A percentile compares a stretch with the other conserved stretches of the same genome.
Conservation (phyloP, 1,284 basidiomycete genomes). For the Athelia sp. region DNA sequence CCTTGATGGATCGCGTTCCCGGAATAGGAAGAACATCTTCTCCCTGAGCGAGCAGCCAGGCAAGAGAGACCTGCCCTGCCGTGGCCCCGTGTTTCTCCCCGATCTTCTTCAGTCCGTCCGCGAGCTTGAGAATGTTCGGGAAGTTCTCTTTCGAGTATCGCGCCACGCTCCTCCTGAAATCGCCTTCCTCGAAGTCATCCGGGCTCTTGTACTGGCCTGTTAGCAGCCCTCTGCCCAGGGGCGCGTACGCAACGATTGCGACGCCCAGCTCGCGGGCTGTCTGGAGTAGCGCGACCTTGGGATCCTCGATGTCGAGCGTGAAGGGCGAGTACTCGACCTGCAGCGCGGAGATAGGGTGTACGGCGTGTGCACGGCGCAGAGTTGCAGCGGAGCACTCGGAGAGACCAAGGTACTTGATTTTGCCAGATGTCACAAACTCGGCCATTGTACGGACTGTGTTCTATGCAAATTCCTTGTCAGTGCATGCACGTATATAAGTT, state of each 20-base stretch:
- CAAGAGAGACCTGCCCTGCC: conserved; percentile 50
- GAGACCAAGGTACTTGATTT: conserved; percentile 41
- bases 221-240: conserved; percentile 36
- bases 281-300: conserved; percentile 30
- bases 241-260: conserved; percentile 37
- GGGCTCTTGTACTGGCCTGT: conserved; percentile 27
- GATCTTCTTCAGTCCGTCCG: conserved; percentile 37
- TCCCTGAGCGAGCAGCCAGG: conserved; percentile 57
- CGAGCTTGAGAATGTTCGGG: conserved; percentile 50
- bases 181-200: conserved; percentile 40
- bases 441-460: conserved; percentile 31
- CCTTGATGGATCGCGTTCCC: conserved; percentile 40
- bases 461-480: conserved; percentile 1
- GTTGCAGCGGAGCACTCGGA: conserved; percentile 44
- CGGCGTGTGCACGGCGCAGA: conserved; percentile 45
- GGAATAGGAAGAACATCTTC: conserved; percentile 51
- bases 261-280: conserved; percentile 32
- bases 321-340: conserved; percentile 53
- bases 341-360: conserved; percentile 42
- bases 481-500: too few relatives aligned
- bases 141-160: conserved; percentile 46
- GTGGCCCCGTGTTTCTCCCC: conserved; percentile 43
- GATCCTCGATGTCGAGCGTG: conserved; percentile 37
- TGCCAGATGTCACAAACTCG: conserved; percentile 39
- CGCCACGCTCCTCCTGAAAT: conserved; percentile 28